phyloP scores from a whole-genome alignment of 495 filamentous ascomycete genomes.

The Neurospora terricola region DNA sequence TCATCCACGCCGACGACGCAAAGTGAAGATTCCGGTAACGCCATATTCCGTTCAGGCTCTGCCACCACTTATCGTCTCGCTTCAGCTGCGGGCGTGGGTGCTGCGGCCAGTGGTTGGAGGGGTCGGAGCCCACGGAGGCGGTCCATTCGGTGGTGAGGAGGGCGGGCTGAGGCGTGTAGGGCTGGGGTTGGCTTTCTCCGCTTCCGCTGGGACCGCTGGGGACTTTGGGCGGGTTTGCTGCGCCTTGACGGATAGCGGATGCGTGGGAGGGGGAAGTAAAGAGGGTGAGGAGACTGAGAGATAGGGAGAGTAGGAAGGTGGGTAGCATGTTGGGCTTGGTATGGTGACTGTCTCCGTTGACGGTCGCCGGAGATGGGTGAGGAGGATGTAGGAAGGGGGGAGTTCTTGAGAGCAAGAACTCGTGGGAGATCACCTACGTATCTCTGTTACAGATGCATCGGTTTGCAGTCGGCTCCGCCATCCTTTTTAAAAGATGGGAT shows the following conservation, averaged over 20 bases:
- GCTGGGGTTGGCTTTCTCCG: not conserved
- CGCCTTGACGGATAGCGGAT: not conserved
- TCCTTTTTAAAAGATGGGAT: not conserved
- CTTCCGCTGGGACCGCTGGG: not conserved
- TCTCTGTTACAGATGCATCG: not conserved
- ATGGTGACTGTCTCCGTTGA: not conserved
- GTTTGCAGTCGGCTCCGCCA: not conserved
- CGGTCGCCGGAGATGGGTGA: not conserved
- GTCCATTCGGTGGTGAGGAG: not conserved
- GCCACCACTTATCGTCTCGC: slow-evolving; percentile 40
- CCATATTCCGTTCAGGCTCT: slow-evolving; percentile 59
- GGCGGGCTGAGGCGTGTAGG: not conserved
- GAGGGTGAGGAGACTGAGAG: not conserved
- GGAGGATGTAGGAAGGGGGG: not conserved
- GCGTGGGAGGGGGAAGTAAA: not conserved
- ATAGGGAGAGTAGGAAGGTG: not conserved
- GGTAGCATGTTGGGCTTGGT: not conserved
- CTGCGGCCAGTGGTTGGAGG: slow-evolving; percentile 51
- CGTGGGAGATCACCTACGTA: not conserved
- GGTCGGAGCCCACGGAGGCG: not conserved
- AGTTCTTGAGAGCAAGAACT: not conserved
- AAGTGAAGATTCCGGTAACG: slow-evolving; percentile 32
- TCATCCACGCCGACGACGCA: not conserved
- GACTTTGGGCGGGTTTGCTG: not conserved
- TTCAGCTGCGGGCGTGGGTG: slow-evolving; percentile 54